Base-by-base conservation (phyloP, 352 stramenopile genomes). In the Salisapilia sapeloensis region DNA sequence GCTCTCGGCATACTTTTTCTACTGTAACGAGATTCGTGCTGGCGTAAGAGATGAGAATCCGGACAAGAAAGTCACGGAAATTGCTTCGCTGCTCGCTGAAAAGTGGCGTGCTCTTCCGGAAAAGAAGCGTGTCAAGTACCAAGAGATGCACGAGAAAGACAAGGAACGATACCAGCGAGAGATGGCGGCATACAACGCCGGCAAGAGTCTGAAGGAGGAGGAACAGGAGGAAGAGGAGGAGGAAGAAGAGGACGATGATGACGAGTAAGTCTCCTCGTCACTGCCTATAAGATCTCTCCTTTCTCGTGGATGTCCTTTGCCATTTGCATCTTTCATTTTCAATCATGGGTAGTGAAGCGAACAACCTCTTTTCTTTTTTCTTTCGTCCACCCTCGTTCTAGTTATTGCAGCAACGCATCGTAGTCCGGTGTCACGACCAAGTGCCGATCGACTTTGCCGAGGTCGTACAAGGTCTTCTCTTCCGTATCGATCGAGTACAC, bases 1-100 rank as follows among this genome's bases (percentile, higher is more conserved):
- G 48, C 72, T 94, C 48, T 95, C 80, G 14, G 80, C 91, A 1
- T 97, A 96, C 55, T 82, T 97, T 23, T 86, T 97, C 46, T 97
- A 96, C 50, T 93, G 86, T 45, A 95, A 95, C 46, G 83, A 92
- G 28, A 92, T 94, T 48, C 74, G 85, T 43, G 62, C 82, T 29
- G 48, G 67, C 20, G 87, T 94, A 47, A 85, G 87, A 28, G 59
- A 82, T 9, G 81, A 94, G 48, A 95, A 97, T 63, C 89, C 89
- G 19, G 80, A 76, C 59, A 94, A 94, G 63, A 93, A 84, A 37
- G 94, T 96, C 46, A 93, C 79, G 42, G 89, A 96, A 48, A 79
- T 96, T 45, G 80, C 71, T 4, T 69, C 59, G 38, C 49, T 87
- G 29, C 52, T 91, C 14, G 70, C 70, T 6, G 71, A 81, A 48